Base-by-base conservation (phyloP, 2,329 filamentous ascomycete species). In the Neonectria faginata region DNA sequence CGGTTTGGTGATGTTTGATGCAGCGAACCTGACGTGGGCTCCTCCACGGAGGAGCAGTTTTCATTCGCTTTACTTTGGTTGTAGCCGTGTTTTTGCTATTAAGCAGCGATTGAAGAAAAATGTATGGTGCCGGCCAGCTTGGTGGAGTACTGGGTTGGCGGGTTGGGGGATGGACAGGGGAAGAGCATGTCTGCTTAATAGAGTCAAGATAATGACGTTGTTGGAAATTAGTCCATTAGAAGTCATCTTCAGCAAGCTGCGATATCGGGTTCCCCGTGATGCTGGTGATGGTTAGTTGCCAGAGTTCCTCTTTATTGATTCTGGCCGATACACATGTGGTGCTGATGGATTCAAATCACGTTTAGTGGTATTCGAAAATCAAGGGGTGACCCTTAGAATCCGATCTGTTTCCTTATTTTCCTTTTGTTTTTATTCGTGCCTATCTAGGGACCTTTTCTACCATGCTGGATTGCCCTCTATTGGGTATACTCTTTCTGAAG, bases 401-500 rank as follows among this genome's bases (percentile, higher is more conserved):
- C 5, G 31, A 6, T 12, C 57, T 12, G 47, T 18, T 56, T 70
- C 65, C 12, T 67, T 53, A 31, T 39, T 55, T 55, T 69, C 18
- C n/a, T 33, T 63, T 61, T 71, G 45, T 56, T 56, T 63, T 65
- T 64, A 22, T 60, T 57, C 58, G 27, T 56, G 58, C 44, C 54
- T 62, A 63, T 58, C 27, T 57, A 44, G 25, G 36, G 33, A 27
- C 22, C 62, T 57, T 54, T 20, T 59, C 55, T 62, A 68, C 57
- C 61, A 64, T 64, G 39, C 14, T 45, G 25, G 18, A 50, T 62
- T n/a, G 39, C 31, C 39, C 41, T 63, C 67, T 76, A 83, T 59
- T 70, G 64, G 16, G 85, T 88, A 75, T 89, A 89, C 70, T 89
- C 82, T 80, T 89, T 89, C 77, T 89, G 86, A 65, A 89, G 77